Conservation (phyloP, 495 filamentous ascomycete genomes). For the Cenococcum geophilum region DNA sequence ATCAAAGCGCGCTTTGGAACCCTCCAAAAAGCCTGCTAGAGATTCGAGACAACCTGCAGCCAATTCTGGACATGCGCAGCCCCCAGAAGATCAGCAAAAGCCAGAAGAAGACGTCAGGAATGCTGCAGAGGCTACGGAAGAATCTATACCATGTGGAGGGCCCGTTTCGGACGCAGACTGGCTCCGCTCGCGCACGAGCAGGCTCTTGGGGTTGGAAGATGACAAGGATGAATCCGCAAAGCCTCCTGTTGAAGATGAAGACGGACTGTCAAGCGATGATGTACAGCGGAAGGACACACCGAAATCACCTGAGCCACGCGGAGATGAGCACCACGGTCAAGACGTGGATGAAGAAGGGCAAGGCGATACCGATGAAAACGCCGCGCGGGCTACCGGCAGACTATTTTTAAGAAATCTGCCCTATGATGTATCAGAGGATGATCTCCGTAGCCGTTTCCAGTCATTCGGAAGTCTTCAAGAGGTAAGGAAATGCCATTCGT, state of each 20-base stretch:
- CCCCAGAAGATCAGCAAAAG: neutral
- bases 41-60: neutral
- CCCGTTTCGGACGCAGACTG: conserved; percentile 76
- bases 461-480: conserved; percentile 72
- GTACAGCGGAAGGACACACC: neutral
- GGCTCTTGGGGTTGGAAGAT: conserved; percentile 78
- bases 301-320: neutral
- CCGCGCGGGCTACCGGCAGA: conserved; percentile 54
- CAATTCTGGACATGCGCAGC: neutral
- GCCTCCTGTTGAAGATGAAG: neutral
- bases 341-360: conserved; percentile 26
- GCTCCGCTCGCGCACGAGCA: conserved; percentile 87
- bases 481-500: conserved; percentile 51
- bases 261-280: neutral
- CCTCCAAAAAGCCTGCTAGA: neutral
- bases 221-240: conserved; percentile 39
- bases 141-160: conserved; percentile 1
- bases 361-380: conserved; percentile 35
- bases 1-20: conserved; percentile 23
- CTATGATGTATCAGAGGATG: conserved; percentile 71
- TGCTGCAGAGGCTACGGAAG: conserved; percentile 7
- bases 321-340: conserved; percentile 33
- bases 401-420: conserved; percentile 86
- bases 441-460: conserved; percentile 64
- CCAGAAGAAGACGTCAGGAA: neutral